Percentiles rank a stretch among this genome's conserved stretches.
phyloP scores from a whole-genome alignment of 768 basidiomycete genomes.

The Hericium rajendrae region DNA sequence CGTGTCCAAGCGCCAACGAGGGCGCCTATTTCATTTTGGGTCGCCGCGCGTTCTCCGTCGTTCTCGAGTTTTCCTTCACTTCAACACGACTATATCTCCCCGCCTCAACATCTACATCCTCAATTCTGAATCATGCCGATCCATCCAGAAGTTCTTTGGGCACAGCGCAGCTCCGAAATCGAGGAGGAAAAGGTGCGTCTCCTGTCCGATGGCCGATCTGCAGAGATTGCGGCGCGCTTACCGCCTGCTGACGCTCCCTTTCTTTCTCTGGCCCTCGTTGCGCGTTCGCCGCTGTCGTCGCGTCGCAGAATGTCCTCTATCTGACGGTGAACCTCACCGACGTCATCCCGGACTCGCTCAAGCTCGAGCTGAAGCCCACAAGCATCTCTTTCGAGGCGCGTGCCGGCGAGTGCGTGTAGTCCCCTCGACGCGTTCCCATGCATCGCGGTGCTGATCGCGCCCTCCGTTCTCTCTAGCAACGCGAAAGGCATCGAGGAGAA shows the following conservation, averaged over 20 bases:
- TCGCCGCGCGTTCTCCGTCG: not conserved
- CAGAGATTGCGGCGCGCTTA: conserved; percentile 3
- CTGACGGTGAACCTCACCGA: conserved; percentile 80
- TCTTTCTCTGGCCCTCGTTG: not conserved
- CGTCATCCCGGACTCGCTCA: conserved; percentile 47
- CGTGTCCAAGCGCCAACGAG: not conserved
- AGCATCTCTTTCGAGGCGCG: conserved; percentile 55
- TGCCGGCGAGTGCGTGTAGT: conserved; percentile 47
- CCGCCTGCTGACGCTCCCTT: not conserved
- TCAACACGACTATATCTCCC: conserved; percentile 1
- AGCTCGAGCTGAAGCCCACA: conserved; percentile 49
- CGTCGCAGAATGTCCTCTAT: conserved; percentile 69
- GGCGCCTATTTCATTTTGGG: too few relatives aligned
- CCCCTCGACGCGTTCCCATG: not conserved
- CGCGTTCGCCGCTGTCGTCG: conserved; percentile 1
- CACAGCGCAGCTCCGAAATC: conserved; percentile 72
- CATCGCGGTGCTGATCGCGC: not conserved
- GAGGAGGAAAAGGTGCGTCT: conserved; percentile 55
- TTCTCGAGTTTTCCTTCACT: not conserved
- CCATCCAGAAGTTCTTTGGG: conserved; percentile 92
- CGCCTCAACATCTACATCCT: not conserved
- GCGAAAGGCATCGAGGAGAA: conserved; percentile 38
- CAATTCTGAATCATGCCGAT: conserved; percentile 8
- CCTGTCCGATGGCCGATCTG: not conserved
- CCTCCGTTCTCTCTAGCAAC: not conserved